Percentiles rank a stretch among this genome's conserved stretches.
phyloP scores from a whole-genome alignment of 768 basidiomycete species.

The Coprinellus micaceus region DNA sequence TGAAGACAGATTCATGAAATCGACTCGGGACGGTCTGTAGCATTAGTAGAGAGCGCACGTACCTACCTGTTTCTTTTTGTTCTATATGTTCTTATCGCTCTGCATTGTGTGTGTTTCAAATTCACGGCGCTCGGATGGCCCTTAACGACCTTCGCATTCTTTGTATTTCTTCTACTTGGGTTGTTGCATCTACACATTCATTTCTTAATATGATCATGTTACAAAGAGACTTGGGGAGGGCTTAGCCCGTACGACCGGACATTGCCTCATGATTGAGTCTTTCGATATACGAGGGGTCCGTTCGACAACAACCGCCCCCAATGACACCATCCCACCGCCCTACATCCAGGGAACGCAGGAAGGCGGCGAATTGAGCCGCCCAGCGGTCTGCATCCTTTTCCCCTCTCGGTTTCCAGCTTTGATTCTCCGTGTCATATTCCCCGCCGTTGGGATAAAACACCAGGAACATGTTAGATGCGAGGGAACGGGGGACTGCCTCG shows the following conservation, averaged over 20 bases:
- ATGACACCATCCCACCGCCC: slow-evolving; percentile 47
- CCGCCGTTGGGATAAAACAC: slow-evolving; percentile 75
- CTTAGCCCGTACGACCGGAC: too few relatives aligned
- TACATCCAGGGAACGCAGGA: slow-evolving; percentile 9
- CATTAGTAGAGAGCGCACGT: too few relatives aligned
- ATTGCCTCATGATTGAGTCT: not conserved
- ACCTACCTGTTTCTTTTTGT: too few relatives aligned
- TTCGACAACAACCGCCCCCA: slow-evolving; percentile 68
- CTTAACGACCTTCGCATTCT: too few relatives aligned
- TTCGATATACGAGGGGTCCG: slow-evolving; percentile 2
- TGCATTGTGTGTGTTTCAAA: too few relatives aligned
- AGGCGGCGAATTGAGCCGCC: slow-evolving; percentile 31
- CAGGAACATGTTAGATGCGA: slow-evolving; percentile 33
- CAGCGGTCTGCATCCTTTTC: slow-evolving; percentile 25
- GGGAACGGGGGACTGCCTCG: slow-evolving; percentile 22
- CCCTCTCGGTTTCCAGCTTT: slow-evolving; percentile 36
- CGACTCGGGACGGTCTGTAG: too few relatives aligned
- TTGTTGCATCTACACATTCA: not conserved
- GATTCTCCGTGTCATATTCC: slow-evolving; percentile 46
- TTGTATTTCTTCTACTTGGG: too few relatives aligned
- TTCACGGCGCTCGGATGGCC: too few relatives aligned
- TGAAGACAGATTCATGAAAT: too few relatives aligned
- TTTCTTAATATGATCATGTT: not conserved
- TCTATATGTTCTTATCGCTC: too few relatives aligned
- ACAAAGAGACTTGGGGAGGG: too few relatives aligned